Conservation (phyloP, 2,329 filamentous ascomycete genomes). For the Aureobasidium pullulans region DNA sequence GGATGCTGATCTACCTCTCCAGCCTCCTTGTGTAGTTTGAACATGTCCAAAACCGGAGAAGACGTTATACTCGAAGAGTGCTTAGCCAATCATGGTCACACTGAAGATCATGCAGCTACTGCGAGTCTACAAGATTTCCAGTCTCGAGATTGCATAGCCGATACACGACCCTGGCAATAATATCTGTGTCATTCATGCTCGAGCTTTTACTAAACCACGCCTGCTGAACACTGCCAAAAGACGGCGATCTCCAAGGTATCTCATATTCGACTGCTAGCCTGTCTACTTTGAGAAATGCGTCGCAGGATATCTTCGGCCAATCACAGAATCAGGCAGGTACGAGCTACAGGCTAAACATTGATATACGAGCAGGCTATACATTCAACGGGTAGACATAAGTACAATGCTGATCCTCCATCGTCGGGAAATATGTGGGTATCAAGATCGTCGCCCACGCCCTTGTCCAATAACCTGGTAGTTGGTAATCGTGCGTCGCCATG, state of each 20-base stretch:
- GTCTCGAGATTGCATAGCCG: background rate
- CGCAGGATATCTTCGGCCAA: background rate
- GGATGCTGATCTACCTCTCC: background rate
- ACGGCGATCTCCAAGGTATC: background rate
- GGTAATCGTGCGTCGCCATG: background rate
- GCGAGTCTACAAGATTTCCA: background rate
- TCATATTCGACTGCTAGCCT: background rate
- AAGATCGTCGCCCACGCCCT: too few species aligned
- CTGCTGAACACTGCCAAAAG: background rate
- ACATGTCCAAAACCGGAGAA: background rate
- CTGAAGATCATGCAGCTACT: background rate
- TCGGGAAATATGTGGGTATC: background rate
- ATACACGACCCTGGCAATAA: background rate
- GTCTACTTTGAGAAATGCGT: background rate
- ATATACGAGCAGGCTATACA: background rate
- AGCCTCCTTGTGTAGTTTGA: background rate
- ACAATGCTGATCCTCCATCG: background rate
- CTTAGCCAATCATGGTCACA: background rate
- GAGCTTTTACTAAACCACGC: background rate
- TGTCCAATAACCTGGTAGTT: background rate
- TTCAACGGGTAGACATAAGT: background rate
- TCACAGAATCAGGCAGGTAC: background rate
- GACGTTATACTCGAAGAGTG: background rate
- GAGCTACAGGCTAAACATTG: background rate
- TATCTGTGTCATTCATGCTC: background rate